A percentile compares a stretch with the other conserved stretches of the same genome.
Conservation (phyloP, 208 protist genomes). For the Trichomonas vaginalis region DNA sequence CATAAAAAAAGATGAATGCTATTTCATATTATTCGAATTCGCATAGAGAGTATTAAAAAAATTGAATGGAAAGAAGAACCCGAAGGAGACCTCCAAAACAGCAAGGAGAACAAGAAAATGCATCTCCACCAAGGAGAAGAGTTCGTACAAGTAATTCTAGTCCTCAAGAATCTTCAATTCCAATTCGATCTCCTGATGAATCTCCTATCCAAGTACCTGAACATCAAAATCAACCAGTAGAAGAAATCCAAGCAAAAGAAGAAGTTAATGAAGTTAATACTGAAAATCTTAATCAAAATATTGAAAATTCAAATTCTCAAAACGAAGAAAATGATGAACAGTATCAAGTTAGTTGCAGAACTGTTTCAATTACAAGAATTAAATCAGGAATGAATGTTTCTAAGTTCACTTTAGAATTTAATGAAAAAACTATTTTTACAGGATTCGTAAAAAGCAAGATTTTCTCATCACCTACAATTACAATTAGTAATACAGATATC, state of each 20-base stretch:
- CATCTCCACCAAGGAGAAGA: not conserved
- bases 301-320: no score
- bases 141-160: not conserved
- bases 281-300: not conserved
- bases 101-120: not conserved
- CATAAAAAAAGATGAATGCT: no score
- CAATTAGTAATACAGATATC: not conserved
- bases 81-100: not conserved
- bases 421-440: not conserved
- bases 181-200: not conserved
- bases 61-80: not conserved
- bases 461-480: not conserved
- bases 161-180: not conserved
- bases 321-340: not conserved
- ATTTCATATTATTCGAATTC: no score
- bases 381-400: not conserved
- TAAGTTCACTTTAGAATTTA: not conserved
- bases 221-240: not conserved
- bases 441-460: not conserved
- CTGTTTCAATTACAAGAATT: not conserved
- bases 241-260: not conserved
- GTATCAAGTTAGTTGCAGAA: not conserved
- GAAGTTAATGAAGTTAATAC: not conserved
- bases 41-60: no score
- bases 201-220: not conserved